phyloP scores from a whole-genome alignment of 139 green algal genomes.

The Penium margaritaceum region DNA sequence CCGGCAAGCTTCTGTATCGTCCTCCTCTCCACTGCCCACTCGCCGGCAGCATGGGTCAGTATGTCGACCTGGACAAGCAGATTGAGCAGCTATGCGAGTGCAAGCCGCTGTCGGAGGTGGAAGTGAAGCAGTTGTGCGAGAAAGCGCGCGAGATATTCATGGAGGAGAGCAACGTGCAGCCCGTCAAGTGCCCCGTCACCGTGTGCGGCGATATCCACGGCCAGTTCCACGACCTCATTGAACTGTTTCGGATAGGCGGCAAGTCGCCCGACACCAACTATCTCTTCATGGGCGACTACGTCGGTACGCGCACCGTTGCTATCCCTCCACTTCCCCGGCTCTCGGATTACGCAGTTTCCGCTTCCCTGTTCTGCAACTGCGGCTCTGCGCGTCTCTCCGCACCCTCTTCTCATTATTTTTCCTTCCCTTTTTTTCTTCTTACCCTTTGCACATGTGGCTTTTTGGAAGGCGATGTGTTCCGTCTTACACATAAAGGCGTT shows the following conservation, averaged over 20 bases:
- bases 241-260: constrained; percentile 95
- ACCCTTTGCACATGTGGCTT: too few species aligned
- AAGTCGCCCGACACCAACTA: constrained; percentile 95
- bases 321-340: too few species aligned
- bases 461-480: too few species aligned
- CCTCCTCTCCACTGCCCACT: too few species aligned
- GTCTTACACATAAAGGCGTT: too few species aligned
- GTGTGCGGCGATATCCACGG: constrained; percentile 90
- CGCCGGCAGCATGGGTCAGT: too few species aligned
- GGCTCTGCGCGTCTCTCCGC: too few species aligned
- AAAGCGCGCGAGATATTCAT: constrained; percentile 63
- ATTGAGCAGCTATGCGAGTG: constrained; percentile 86
- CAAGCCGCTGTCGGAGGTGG: constrained; percentile 73
- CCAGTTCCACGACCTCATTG: constrained; percentile 94
- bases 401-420: too few species aligned
- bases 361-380: too few species aligned
- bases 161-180: constrained; percentile 90
- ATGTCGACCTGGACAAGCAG: constrained; percentile 29
- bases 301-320: constrained; percentile 35
- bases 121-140: constrained; percentile 84
- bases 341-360: too few species aligned
- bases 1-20: too few species aligned
- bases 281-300: constrained; percentile 97
- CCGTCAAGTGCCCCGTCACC: constrained; percentile 87
- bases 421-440: too few species aligned